These are phyloP conservation scores for Epichloe hybrida DNA, from an alignment of 2,329 filamentous ascomycete genomes.

Conservation along the genomic window DNA sequence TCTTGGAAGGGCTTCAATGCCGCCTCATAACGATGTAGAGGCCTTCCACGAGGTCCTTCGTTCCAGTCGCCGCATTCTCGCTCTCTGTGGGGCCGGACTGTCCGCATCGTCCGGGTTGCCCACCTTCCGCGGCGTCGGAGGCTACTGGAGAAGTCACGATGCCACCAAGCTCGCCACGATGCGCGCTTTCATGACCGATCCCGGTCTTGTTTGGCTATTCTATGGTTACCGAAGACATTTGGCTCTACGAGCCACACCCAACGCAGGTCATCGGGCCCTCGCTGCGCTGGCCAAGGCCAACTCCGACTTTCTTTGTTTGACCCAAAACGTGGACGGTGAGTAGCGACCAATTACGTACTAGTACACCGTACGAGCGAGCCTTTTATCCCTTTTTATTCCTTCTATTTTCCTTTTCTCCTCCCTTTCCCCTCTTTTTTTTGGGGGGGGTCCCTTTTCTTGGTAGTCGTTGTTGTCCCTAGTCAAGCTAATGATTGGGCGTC, in stretches of 20 bases:
- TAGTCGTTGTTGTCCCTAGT: neutral
- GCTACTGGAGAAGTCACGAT: conserved; percentile 72
- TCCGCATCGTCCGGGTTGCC: conserved; percentile 48
- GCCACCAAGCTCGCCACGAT: conserved; percentile 62
- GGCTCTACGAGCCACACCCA: conserved; percentile 61
- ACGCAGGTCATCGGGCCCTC: conserved; percentile 65
- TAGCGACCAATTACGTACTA: neutral
- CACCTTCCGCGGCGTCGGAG: conserved; percentile 76
- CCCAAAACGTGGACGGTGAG: conserved; percentile 77
- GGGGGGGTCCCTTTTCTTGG: too few species aligned
- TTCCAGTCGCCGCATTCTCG: conserved; percentile 37
- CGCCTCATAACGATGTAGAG: conserved; percentile 27
- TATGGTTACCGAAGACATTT: conserved; percentile 75
- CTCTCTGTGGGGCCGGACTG: conserved; percentile 47
- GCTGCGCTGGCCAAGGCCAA: conserved; percentile 57
- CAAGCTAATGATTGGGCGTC: neutral
- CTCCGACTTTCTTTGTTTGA: conserved; percentile 57
- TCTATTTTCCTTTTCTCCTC: neutral
- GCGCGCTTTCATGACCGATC: conserved; percentile 59
- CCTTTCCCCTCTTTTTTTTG: neutral
- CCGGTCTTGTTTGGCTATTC: conserved; percentile 81
- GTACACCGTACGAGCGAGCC: neutral
- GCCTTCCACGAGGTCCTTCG: conserved; percentile 32
- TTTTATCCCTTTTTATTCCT: neutral
- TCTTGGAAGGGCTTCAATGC: conserved; percentile 12